phyloP scores from a whole-genome alignment of 2,329 filamentous ascomycete species.

The Penicillium occitanis region DNA sequence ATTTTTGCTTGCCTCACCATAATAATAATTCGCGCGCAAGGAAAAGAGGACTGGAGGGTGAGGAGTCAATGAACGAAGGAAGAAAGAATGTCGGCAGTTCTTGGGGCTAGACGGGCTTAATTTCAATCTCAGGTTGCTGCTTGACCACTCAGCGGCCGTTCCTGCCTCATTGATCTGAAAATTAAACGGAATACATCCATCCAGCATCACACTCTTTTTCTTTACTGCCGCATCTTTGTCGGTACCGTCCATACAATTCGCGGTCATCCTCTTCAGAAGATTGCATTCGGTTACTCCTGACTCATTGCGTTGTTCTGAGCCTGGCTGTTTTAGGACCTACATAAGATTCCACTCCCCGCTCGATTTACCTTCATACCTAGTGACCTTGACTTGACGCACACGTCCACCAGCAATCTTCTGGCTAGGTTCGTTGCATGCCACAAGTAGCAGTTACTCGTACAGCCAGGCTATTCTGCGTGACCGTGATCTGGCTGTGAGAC shows the following conservation, averaged over 20 bases:
- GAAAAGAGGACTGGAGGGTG: background rate
- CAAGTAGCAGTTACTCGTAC: background rate
- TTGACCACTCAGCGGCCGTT: slow-evolving; percentile 5
- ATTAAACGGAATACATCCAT: background rate
- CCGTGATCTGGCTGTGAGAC: slow-evolving; percentile 4
- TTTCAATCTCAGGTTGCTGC: slow-evolving; percentile 3
- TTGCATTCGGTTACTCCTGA: background rate
- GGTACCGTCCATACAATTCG: background rate
- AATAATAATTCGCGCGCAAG: background rate
- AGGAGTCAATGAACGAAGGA: background rate
- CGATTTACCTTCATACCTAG: background rate
- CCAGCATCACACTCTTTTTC: background rate
- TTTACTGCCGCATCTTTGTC: background rate
- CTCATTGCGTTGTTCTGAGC: slow-evolving; percentile 1
- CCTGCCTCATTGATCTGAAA: slow-evolving; percentile 4
- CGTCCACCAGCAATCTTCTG: background rate
- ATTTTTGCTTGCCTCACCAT: background rate
- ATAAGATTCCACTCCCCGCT: background rate
- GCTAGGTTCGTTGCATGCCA: background rate
- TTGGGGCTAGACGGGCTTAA: slow-evolving; percentile 3
- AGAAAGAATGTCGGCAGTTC: background rate
- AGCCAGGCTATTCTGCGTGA: background rate
- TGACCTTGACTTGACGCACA: slow-evolving; percentile 3
- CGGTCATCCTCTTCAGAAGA: background rate
- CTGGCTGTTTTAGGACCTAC: slow-evolving; percentile 1